Percentiles rank a stretch among this genome's conserved stretches.
Conservation (phyloP, 1,284 basidiomycete genomes). For the Cystobasidium pallidum region DNA sequence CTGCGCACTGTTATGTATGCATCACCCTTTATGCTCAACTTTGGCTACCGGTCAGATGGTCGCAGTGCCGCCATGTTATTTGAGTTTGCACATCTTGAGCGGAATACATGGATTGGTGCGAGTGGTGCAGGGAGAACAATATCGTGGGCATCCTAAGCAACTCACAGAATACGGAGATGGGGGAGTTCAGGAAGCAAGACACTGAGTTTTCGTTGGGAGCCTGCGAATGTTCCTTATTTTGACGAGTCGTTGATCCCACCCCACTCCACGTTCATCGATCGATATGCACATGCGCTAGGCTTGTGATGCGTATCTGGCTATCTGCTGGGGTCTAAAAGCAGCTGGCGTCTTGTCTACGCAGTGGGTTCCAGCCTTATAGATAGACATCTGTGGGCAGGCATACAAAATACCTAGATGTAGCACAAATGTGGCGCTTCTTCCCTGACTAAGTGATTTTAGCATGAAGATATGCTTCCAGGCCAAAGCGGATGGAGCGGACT, state of each 20-base stretch:
- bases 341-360: constrained; percentile 15
- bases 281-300: constrained; percentile 10
- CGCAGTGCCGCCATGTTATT: constrained; percentile 13
- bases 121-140: constrained; percentile 15
- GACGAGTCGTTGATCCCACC: constrained; percentile 17
- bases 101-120: constrained; percentile 17
- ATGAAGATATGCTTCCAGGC: constrained; percentile 17
- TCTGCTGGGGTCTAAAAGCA: constrained; percentile 15
- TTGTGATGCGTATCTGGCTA: constrained; percentile 15
- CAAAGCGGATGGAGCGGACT: constrained; percentile 17
- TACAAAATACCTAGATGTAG: constrained; percentile 4
- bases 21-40: constrained; percentile 13
- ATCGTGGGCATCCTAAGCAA: constrained; percentile 13
- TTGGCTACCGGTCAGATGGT: constrained; percentile 17
- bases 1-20: constrained; percentile 15
- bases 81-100: constrained; percentile 15
- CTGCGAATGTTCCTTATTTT: constrained; percentile 8
- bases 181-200: constrained; percentile 9
- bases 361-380: constrained; percentile 4
- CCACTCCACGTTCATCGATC: constrained; percentile 6
- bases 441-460: constrained; percentile 9
- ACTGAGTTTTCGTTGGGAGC: constrained; percentile 14
- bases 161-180: constrained; percentile 10
- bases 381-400: constrained; percentile 5
- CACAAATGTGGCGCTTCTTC: constrained; percentile 15